Percentiles rank a stretch among this genome's conserved stretches.
Conservation (phyloP, 1,284 basidiomycete genomes). For the Heterobasidion parviporum region DNA sequence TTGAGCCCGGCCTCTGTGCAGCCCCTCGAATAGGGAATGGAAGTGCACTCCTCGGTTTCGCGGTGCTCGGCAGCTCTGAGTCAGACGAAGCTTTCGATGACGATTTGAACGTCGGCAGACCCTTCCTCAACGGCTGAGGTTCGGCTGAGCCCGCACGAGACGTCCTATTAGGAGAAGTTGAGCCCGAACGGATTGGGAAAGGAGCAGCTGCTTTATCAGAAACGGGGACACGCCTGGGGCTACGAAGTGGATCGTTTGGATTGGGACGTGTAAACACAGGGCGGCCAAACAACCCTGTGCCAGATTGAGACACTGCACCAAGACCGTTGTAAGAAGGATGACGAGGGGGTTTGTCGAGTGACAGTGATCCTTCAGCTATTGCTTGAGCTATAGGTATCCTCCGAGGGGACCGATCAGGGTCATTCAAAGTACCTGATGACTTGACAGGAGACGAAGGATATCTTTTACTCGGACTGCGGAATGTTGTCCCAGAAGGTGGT, state of each 20-base stretch:
- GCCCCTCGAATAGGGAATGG: constrained; percentile 15
- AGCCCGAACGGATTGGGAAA: constrained; percentile 12
- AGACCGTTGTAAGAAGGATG: neutral
- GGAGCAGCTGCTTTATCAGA: constrained; percentile 2
- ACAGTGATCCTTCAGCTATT: constrained; percentile 8
- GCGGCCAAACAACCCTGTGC: constrained; percentile 5
- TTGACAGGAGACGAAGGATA: constrained; percentile 8
- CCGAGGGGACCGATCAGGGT: constrained; percentile 42
- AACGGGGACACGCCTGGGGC: constrained; percentile 8
- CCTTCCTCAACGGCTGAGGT: constrained; percentile 21
- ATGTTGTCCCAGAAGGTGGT: constrained; percentile 8
- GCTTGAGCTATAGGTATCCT: constrained; percentile 35
- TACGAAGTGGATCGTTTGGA: constrained; percentile 10
- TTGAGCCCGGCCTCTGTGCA: neutral
- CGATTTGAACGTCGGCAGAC: constrained; percentile 5
- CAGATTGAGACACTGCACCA: neutral
- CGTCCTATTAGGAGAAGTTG: constrained; percentile 11
- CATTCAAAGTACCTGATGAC: constrained; percentile 18
- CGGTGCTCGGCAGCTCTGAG: constrained; percentile 9
- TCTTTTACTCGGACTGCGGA: constrained; percentile 5
- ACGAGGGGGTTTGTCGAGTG: constrained; percentile 15
- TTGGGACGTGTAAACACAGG: constrained; percentile 14
- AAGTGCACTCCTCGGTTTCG: constrained; percentile 7
- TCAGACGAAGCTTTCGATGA: constrained; percentile 9
- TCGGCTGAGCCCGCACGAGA: constrained; percentile 27